Base-by-base conservation (phyloP, 352 stramenopile species). In the Phytophthora hybrid region DNA sequence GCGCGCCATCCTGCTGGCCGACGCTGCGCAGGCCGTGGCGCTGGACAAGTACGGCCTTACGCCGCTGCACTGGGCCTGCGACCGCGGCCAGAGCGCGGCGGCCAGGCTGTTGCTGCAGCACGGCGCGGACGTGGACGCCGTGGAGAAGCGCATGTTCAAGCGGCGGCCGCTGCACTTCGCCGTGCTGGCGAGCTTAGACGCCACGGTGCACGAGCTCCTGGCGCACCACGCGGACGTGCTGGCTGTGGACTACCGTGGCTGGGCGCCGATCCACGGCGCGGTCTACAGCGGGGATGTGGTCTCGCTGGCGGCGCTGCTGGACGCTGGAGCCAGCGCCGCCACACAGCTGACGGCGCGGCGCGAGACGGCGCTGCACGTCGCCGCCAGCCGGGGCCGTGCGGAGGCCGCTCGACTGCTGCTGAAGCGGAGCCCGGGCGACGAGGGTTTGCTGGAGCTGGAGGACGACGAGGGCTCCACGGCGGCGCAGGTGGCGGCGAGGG, bases 41-140 rank as follows among this genome's bases (percentile, higher is more conserved):
- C 69, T 77, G 18, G 87, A 93, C 79, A 92, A 93, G 78, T 94
- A 93, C 71, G 76, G 76, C 1, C 78, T 94, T 63, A 93, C 85
- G 37, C 70, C 84, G 32, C 71, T 94, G 64, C 85, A 94, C 74
- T 94, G 88, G 88, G 83, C 85, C 10, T 84, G 83, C 31, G 88
- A 94, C 32, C 78, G 83, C 23, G 84, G 80, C 10, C 65, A 92
- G n/a, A 58, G 57, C 1, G 72, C 39, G 3, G 63, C 71, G 6
- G 74, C 71, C 6, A 32, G 57, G 19, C 66, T 84, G 23, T 71
- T 94, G 37, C 62, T 94, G 4, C 66, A 65, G 19, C 21, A 69
- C 44, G 79, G 82, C 9, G 72, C 68, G 29, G 78, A 93, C 56
- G 79, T 77, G 3, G 79, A 92, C 49, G 80, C 65, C 13, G 68